phyloP scores from a whole-genome alignment of 1,284 basidiomycete species.

The Austropuccinia psidii region DNA sequence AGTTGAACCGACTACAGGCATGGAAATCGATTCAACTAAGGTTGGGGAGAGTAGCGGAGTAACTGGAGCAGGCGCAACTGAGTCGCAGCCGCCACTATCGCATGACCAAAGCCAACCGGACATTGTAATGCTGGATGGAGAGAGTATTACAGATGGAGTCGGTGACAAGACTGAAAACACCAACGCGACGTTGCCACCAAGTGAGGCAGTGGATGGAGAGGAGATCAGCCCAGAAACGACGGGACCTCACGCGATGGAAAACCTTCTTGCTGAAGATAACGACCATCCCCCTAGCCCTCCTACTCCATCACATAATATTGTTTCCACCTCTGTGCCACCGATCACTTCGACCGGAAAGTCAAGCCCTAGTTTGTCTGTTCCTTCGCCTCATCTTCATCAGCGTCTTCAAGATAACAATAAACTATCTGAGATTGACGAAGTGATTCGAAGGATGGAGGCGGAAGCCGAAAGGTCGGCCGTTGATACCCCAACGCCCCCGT shows the following conservation, averaged over 20 bases:
- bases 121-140: conserved; percentile 33
- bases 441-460: conserved; percentile 24
- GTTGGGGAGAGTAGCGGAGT: not conserved
- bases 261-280: not conserved
- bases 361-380: not conserved
- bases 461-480: conserved; percentile 5
- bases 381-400: conserved; percentile 2
- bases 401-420: not conserved
- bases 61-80: not conserved
- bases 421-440: conserved; percentile 25
- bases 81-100: not conserved
- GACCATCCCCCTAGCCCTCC: not conserved
- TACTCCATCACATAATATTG: conserved; percentile 3
- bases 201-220: conserved; percentile 14
- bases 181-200: not conserved
- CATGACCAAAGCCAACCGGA: conserved; percentile 25
- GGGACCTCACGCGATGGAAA: not conserved
- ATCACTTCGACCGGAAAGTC: not conserved
- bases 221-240: not conserved
- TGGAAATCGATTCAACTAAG: not conserved
- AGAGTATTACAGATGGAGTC: conserved; percentile 27
- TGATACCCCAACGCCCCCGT: conserved; percentile 1
- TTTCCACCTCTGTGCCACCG: not conserved
- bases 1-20: not conserved
- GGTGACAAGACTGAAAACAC: not conserved